A percentile compares a stretch with the other conserved stretches of the same genome.
Evolutionary conservation across 139 green algal species (phyloP).

Genomic region (Pedinophyceae sp.): DNA sequence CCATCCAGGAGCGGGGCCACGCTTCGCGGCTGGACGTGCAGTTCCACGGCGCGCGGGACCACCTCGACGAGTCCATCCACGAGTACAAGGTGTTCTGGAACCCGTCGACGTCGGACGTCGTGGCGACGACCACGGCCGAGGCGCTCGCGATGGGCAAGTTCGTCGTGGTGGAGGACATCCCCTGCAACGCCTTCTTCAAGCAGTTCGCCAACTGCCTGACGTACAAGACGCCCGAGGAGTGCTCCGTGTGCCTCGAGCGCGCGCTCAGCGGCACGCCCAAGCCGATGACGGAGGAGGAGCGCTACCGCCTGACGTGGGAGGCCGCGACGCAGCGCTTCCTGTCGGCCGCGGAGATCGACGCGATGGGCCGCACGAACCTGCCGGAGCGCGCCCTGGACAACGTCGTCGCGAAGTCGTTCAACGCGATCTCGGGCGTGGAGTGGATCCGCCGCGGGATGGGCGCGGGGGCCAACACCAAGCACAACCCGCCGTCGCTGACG

Average conservation of each 20-base stretch:
- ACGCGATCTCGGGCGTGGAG: background rate
- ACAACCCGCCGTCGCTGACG: background rate
- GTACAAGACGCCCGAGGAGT: slow-evolving; percentile 75
- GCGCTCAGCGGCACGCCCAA: slow-evolving; percentile 47
- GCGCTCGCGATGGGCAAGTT: slow-evolving; percentile 98
- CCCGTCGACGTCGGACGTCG: slow-evolving; percentile 78
- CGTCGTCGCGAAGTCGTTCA: background rate
- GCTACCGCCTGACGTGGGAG: slow-evolving; percentile 80
- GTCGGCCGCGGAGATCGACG: slow-evolving; percentile 48
- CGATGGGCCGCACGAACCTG: background rate
- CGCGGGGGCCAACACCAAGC: slow-evolving; percentile 6
- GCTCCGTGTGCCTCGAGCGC: slow-evolving; percentile 49
- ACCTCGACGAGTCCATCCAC: slow-evolving; percentile 59
- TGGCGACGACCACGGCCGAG: slow-evolving; percentile 95
- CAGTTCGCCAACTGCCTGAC: slow-evolving; percentile 78
- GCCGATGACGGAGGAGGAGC: slow-evolving; percentile 56
- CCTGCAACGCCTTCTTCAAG: slow-evolving; percentile 85
- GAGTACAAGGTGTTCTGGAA: slow-evolving; percentile 97
- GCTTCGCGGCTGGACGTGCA: slow-evolving; percentile 37
- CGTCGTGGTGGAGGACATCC: slow-evolving; percentile 84
- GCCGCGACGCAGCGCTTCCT: slow-evolving; percentile 89
- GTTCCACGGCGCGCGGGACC: slow-evolving; percentile 80
- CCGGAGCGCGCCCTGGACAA: background rate
- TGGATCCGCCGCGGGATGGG: background rate
- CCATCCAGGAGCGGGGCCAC: slow-evolving; percentile 35